These are phyloP conservation scores for Wakefieldia striispora DNA, from an alignment of 768 basidiomycete species.

Conservation along the genomic window DNA sequence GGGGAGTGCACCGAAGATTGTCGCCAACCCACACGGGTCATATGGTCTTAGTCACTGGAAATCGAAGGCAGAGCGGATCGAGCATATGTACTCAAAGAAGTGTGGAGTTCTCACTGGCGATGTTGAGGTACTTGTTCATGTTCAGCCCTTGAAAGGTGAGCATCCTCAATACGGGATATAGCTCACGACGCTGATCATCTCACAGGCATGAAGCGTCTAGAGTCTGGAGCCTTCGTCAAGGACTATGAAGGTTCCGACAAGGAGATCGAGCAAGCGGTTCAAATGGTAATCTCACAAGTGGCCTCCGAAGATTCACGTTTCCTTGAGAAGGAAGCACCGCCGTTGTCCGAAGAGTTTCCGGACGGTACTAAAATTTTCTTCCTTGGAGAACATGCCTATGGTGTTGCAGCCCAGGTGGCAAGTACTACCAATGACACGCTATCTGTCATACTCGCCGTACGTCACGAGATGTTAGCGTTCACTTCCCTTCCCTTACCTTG, in stretches of 20 bases:
- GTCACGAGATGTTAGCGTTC: slow-evolving; percentile 12
- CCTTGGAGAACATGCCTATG: slow-evolving; percentile 92
- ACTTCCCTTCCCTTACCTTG: slow-evolving; percentile 1
- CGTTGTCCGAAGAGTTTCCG: slow-evolving; percentile 86
- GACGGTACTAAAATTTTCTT: slow-evolving; percentile 92
- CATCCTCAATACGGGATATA: background rate
- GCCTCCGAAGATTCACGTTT: slow-evolving; percentile 87
- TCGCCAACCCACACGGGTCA: slow-evolving; percentile 71
- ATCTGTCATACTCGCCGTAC: slow-evolving; percentile 85
- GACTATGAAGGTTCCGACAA: slow-evolving; percentile 86
- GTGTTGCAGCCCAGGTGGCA: slow-evolving; percentile 90
- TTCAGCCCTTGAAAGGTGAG: slow-evolving; percentile 87
- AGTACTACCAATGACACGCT: slow-evolving; percentile 66
- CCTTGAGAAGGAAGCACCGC: slow-evolving; percentile 77
- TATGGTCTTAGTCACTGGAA: slow-evolving; percentile 76
- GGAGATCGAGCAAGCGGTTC: slow-evolving; percentile 83
- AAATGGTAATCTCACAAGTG: slow-evolving; percentile 80
- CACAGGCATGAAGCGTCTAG: slow-evolving; percentile 83
- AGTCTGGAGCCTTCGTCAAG: slow-evolving; percentile 89
- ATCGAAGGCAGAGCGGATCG: slow-evolving; percentile 76
- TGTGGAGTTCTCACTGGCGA: slow-evolving; percentile 82
- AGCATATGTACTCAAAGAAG: slow-evolving; percentile 83
- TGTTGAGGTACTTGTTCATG: slow-evolving; percentile 80
- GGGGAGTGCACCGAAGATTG: slow-evolving; percentile 49
- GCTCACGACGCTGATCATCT: background rate